These are phyloP conservation scores for Coemansia sp. DNA, from an alignment of 192 early-diverging fungal genomes.

Conservation along the genomic window DNA sequence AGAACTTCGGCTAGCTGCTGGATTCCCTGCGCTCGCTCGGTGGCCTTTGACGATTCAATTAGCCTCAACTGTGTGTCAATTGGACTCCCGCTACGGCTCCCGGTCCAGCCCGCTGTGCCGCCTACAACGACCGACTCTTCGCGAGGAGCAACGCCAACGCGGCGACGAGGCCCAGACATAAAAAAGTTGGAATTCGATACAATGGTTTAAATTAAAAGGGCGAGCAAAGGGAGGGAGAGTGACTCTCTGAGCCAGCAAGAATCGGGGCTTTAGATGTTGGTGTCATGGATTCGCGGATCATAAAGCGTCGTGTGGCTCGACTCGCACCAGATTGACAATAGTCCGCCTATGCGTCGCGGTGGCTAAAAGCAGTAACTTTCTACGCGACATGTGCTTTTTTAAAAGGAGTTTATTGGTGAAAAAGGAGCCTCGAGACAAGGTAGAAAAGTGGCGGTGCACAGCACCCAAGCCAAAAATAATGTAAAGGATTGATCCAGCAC, in stretches of 20 bases:
- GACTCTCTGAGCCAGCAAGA: neutral
- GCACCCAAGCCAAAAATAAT: neutral
- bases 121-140: slow-evolving; percentile 1
- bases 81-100: slow-evolving; percentile 9
- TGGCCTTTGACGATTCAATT: slow-evolving; percentile 47
- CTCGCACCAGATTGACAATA: neutral
- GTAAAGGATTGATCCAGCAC: no score
- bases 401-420: neutral
- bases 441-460: slow-evolving; percentile 4
- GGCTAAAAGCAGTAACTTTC: neutral
- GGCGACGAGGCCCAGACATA: slow-evolving; percentile 34
- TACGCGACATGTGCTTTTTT: neutral
- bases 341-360: neutral
- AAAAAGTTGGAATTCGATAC: neutral
- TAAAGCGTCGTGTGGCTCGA: neutral
- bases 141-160: slow-evolving; percentile 33
- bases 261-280: neutral
- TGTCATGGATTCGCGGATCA: neutral
- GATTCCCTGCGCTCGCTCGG: slow-evolving; percentile 36
- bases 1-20: slow-evolving; percentile 40
- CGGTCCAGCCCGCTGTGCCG: neutral
- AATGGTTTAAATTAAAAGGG: slow-evolving; percentile 6
- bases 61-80: slow-evolving; percentile 29
- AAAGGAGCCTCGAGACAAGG: no score
- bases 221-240: neutral